phyloP scores from a whole-genome alignment of 805 yeast species.

The Brettanomyces naardenensis region DNA sequence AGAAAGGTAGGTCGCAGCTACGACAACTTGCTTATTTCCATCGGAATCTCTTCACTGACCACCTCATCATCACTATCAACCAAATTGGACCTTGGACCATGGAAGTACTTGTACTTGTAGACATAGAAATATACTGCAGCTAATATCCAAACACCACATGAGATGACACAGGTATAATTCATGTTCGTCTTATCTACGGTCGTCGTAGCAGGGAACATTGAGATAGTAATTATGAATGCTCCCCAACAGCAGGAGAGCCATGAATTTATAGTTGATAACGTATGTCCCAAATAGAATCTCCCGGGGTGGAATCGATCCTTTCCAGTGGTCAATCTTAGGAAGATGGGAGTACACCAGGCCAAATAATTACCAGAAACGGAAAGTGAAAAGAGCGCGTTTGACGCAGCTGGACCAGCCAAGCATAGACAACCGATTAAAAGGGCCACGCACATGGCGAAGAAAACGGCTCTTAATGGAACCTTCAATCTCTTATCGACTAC shows the following conservation, averaged over 20 bases:
- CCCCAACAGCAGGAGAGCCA: constrained; percentile 23
- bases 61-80: background rate
- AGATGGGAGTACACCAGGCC: constrained; percentile 34
- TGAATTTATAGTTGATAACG: constrained; percentile 22
- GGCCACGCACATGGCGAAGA: constrained; percentile 27
- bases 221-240: constrained; percentile 18
- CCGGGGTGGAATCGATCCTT: constrained; percentile 32
- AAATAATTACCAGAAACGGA: constrained; percentile 33
- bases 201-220: constrained; percentile 28
- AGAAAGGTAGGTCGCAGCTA: background rate
- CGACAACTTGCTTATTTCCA: too few species aligned
- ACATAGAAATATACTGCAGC: constrained; percentile 40
- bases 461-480: constrained; percentile 36
- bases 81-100: constrained; percentile 36
- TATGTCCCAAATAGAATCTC: constrained; percentile 31
- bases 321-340: constrained; percentile 31
- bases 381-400: constrained; percentile 36
- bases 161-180: constrained; percentile 59
- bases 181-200: constrained; percentile 30
- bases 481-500: constrained; percentile 29
- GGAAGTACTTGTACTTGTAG: constrained; percentile 43
- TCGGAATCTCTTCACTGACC: too few species aligned
- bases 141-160: constrained; percentile 47
- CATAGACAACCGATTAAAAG: constrained; percentile 31
- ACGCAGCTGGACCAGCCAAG: constrained; percentile 31